Base-by-base conservation (phyloP, 768 basidiomycete species). In the Kwoniella dejecticola region DNA sequence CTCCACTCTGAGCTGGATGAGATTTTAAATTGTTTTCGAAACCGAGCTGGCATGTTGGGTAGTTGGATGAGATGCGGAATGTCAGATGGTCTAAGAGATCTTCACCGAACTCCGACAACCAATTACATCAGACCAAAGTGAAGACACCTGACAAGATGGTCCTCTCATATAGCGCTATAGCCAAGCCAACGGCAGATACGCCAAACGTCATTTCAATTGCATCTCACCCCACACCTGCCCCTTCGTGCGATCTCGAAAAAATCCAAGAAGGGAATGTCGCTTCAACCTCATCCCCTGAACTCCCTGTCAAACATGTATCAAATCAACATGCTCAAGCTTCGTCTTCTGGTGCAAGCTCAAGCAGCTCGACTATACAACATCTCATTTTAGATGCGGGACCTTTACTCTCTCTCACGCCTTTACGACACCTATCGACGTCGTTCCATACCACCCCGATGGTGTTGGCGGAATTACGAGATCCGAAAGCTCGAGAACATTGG, bases 351-450 rank as follows among this genome's bases (percentile, higher is more conserved):
- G 46, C 60, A 21, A 55, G 45, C 10, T 26, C 17, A 12, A 24
- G 26, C 10, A 48, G 4, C 26, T 17, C 55, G 11, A 66, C 64
- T 8, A 77, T 80, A 52, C 67, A 85, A 76, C 86, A 85, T 63
- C 85, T 98, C 13, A 88, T 98, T 6, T 86, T 98, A 49, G 95
- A 98, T 84, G 89, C 95, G 0, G 93, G 92, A 1, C 94, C 95
- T 2, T 82, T 97, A 0, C 86, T 98, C 3, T 91, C 91, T 2
- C 82, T 95, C 2, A 71, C 77, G 1, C 91, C 94, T 0, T 84
- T 98, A 8, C 84, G 91, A n/a, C 91, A 92, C 11, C 81, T 98
- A 26, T 91, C 96, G 19, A 83, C 88, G 66, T 85, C 85, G 31
- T 98, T 89, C 77, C 80, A 90, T 62, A 95, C 93, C 5, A 89